Percentiles rank a stretch among this genome's conserved stretches.
Evolutionary conservation across 257 asterid genomes (phyloP).

Genomic region (Anisodus acutangulus): DNA sequence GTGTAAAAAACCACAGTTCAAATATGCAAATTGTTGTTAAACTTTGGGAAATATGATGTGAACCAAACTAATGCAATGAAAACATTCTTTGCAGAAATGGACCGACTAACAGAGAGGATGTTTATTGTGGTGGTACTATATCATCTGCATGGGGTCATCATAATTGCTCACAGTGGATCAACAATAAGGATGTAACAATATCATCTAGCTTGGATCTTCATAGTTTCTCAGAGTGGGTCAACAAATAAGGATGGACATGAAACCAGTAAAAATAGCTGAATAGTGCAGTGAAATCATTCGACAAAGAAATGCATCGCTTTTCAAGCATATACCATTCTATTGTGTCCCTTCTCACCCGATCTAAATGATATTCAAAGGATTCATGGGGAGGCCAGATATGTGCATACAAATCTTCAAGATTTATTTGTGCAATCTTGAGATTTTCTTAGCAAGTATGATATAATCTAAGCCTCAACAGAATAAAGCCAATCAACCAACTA

Average conservation of each 20-base stretch:
- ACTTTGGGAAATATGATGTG: neutral
- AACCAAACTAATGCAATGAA: constrained; percentile 12
- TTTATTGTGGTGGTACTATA: neutral
- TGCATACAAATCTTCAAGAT: neutral
- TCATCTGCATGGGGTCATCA: neutral
- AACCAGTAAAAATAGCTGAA: neutral
- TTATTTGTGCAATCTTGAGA: neutral
- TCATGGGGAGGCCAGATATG: neutral
- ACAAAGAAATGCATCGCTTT: neutral
- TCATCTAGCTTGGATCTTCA: neutral
- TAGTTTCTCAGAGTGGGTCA: neutral
- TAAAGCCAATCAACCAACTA: too few species aligned
- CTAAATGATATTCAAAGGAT: neutral
- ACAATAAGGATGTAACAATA: neutral
- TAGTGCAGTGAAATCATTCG: neutral
- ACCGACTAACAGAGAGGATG: neutral
- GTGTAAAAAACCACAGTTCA: neutral
- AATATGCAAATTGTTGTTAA: neutral
- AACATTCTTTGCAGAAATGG: neutral
- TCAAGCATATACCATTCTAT: neutral
- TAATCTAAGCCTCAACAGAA: neutral
- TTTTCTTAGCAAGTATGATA: constrained; percentile 3
- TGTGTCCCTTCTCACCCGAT: neutral
- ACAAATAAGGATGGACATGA: neutral
- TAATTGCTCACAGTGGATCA: neutral